Percentiles rank a stretch among this genome's conserved stretches.
Evolutionary conservation across 257 asterid genomes (phyloP).

Genomic region (Thymus quinquecostatus): DNA sequence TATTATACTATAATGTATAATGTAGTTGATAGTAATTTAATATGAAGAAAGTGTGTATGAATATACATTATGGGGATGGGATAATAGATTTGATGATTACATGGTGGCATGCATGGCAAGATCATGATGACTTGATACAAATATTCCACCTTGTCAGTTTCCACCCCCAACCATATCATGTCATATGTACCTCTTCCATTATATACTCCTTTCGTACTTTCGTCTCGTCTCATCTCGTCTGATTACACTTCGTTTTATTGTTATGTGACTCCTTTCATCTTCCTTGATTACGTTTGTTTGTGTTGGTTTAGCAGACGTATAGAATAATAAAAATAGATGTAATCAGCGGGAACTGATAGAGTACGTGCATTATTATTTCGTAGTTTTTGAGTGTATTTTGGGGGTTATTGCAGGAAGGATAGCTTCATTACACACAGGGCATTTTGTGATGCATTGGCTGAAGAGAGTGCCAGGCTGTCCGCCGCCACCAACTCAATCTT

Average conservation of each 20-base stretch:
- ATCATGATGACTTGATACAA: slow-evolving; percentile 1
- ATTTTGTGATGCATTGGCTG: slow-evolving; percentile 90
- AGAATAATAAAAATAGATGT: no score
- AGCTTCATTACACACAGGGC: slow-evolving; percentile 89
- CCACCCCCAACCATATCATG: neutral
- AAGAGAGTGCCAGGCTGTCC: slow-evolving; percentile 83
- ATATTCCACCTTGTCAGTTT: slow-evolving; percentile 2
- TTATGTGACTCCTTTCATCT: no score
- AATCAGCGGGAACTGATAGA: no score
- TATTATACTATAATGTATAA: no score
- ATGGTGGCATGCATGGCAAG: slow-evolving; percentile 3
- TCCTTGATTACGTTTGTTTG: no score
- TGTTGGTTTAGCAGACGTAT: no score
- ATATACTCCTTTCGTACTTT: no score
- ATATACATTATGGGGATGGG: neutral
- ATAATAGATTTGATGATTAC: slow-evolving; percentile 12
- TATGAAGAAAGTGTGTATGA: no score
- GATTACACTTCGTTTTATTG: no score
- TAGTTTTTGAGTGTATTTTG: neutral
- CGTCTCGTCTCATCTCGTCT: no score
- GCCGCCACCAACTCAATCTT: slow-evolving; percentile 58
- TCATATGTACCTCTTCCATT: neutral
- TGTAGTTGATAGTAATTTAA: no score
- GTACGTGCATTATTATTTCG: neutral
- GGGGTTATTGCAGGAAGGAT: slow-evolving; percentile 62